Conservation (phyloP, 192 early-diverging fungal genomes). For the Entomortierella lignicola region DNA sequence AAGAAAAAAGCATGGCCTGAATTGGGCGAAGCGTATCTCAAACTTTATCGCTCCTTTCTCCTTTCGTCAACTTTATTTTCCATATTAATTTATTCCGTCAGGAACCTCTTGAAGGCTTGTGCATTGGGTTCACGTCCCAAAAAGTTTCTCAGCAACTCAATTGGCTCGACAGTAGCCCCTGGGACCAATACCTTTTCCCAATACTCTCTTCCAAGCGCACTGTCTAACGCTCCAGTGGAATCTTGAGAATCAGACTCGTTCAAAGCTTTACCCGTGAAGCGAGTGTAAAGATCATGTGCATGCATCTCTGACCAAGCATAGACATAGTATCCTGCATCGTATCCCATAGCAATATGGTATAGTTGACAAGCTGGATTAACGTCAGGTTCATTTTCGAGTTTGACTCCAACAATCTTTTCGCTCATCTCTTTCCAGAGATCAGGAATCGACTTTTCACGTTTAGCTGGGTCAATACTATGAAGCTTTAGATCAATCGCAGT, state of each 20-base stretch:
- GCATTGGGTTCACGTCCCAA: conserved; percentile 84
- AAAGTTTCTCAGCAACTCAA: conserved; percentile 77
- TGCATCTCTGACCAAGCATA: conserved; percentile 86
- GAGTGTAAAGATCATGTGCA: conserved; percentile 83
- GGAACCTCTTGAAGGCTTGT: conserved; percentile 80
- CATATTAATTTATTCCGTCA: conserved; percentile 11
- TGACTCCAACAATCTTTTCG: conserved; percentile 47
- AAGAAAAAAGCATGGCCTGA: no score
- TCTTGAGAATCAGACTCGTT: conserved; percentile 44
- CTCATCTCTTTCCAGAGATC: conserved; percentile 58
- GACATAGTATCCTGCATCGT: conserved; percentile 72
- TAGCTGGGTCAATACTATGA: conserved; percentile 67
- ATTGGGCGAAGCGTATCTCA: no score
- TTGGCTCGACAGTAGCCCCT: conserved; percentile 80
- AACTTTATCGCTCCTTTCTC: background rate
- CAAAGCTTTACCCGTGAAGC: conserved; percentile 14
- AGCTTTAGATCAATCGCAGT: conserved; percentile 82
- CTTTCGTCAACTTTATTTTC: background rate
- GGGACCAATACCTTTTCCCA: conserved; percentile 78
- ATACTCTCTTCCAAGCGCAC: conserved; percentile 74
- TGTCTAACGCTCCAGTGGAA: conserved; percentile 67
- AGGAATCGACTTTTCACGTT: conserved; percentile 51
- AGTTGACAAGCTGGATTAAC: conserved; percentile 41
- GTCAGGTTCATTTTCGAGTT: conserved; percentile 6
- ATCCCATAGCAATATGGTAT: conserved; percentile 51